Base-by-base conservation (phyloP, 257 asterid species). In the Solanum boliviense region DNA sequence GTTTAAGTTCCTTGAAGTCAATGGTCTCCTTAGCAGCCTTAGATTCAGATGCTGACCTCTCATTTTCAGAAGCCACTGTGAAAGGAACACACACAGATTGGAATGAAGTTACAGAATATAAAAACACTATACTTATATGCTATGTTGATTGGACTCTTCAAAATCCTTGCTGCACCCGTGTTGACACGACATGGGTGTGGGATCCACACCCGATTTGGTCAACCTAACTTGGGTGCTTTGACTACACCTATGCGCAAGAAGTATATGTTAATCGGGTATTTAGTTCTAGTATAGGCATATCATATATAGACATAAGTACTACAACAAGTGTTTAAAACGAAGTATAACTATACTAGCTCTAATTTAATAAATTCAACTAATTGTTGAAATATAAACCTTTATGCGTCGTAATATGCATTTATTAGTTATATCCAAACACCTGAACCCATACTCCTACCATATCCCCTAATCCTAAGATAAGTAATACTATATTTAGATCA, bases 1-100 rank as follows among this genome's bases (percentile, higher is more conserved):
- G 96, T 91, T 94, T 95, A 84, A 95, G 93, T 89, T 95, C 99
- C 92, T 95, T 95, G 31, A 97, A 91, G 92, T 97, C 94, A 41
- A 95, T 92, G 79, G 94, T 70, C 93, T 95, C 99, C 89, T 95
- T 95, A 27, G 93, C 85, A 74, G 94, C 85, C 91, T 97, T 95
- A 70, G 95, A 34, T 89, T 95, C 98, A 36, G 95, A 25, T 31
- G 92, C 83, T 31, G 89, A 86, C 38, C 62, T 89, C 92, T 93
- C 99, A 72, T 87, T 91, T 91, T 95, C 98, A 70, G 93, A 48
- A 88, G 95, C 98, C 87, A 92, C 99, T 97, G 94, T 84, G 85
- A 52, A 86, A 88, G 58, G 34, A 38, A 39, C 6, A 3, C 72
- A 65, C 4, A 1, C 0, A 65, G 72, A 65, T 65, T 11, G 32